Evolutionary conservation across 2,329 filamentous ascomycete species (phyloP).

Genomic region (Diplodia corticola): DNA sequence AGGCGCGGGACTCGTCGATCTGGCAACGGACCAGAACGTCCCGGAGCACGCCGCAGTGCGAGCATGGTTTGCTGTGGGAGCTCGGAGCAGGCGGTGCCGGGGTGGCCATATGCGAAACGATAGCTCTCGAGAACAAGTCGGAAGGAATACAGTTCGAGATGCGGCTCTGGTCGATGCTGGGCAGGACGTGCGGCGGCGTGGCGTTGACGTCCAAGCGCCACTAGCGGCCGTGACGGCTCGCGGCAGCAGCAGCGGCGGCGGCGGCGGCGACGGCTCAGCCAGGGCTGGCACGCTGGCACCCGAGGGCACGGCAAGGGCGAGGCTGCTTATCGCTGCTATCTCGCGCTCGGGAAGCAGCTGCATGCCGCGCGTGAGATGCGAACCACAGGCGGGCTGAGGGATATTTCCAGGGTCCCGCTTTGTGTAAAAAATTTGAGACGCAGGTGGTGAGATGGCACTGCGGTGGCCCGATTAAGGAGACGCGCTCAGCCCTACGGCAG

Average conservation of each 20-base stretch:
- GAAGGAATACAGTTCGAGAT: conserved; percentile 37
- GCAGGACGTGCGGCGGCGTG: conserved; percentile 38
- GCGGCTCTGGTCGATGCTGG: conserved; percentile 40
- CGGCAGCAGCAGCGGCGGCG: neutral
- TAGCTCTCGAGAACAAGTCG: conserved; percentile 27
- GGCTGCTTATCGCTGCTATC: neutral
- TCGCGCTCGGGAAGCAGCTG: neutral
- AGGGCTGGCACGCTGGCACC: neutral
- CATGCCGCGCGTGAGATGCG: conserved; percentile 13
- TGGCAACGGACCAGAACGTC: conserved; percentile 47
- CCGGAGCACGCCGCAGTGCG: conserved; percentile 41
- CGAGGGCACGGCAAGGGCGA: neutral
- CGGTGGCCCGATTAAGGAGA: conserved; percentile 18
- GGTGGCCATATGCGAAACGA: neutral
- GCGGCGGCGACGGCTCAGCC: neutral
- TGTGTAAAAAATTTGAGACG: conserved; percentile 16
- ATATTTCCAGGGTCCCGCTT: conserved; percentile 17
- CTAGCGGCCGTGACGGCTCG: neutral
- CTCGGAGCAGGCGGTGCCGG: neutral
- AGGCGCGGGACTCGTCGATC: conserved; percentile 41
- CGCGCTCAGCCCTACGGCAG: conserved; percentile 14
- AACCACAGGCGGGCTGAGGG: conserved; percentile 4
- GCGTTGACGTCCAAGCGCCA: conserved; percentile 22
- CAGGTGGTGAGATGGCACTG: conserved; percentile 16
- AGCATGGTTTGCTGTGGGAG: conserved; percentile 41